Percentiles rank a stretch among this genome's conserved stretches.
phyloP scores from a whole-genome alignment of 805 yeast species.

The Saccharomycopsis fermentans region DNA sequence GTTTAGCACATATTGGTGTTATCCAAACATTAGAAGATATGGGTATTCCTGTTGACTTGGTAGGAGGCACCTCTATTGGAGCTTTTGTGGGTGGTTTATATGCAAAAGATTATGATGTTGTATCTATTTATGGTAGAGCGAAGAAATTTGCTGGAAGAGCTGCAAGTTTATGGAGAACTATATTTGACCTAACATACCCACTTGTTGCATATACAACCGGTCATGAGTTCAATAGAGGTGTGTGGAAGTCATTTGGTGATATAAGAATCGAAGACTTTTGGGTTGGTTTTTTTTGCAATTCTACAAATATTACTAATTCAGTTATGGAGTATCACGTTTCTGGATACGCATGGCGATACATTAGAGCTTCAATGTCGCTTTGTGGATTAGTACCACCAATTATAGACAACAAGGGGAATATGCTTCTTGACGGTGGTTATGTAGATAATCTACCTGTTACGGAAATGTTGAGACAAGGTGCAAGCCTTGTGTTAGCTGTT shows the following conservation, averaged over 20 bases:
- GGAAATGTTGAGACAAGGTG: conserved; percentile 88
- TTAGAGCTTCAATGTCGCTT: conserved; percentile 91
- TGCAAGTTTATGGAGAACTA: conserved; percentile 76
- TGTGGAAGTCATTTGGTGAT: conserved; percentile 95
- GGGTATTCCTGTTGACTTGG: conserved; percentile 86
- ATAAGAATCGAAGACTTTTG: conserved; percentile 92
- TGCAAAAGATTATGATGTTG: conserved; percentile 85
- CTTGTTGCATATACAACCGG: conserved; percentile 94
- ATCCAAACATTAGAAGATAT: conserved; percentile 82
- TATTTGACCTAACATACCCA: conserved; percentile 84
- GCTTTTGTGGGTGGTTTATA: conserved; percentile 92
- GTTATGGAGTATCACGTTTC: conserved; percentile 88
- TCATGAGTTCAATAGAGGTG: conserved; percentile 91
- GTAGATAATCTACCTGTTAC: conserved; percentile 86
- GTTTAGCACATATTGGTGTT: conserved; percentile 85
- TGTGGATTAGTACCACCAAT: conserved; percentile 89
- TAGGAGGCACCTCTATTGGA: conserved; percentile 96
- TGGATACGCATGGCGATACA: conserved; percentile 93
- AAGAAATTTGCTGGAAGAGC: conserved; percentile 78
- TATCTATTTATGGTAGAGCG: conserved; percentile 82
- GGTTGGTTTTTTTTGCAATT: conserved; percentile 80
- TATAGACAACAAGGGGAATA: conserved; percentile 77
- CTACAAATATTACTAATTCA: conserved; percentile 91
- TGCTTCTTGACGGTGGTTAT: conserved; percentile 94
- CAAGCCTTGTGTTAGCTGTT: conserved; percentile 77